Evolutionary conservation across 192 early-diverging fungal species (phyloP).

Genomic region (Backusella psychrophila): DNA sequence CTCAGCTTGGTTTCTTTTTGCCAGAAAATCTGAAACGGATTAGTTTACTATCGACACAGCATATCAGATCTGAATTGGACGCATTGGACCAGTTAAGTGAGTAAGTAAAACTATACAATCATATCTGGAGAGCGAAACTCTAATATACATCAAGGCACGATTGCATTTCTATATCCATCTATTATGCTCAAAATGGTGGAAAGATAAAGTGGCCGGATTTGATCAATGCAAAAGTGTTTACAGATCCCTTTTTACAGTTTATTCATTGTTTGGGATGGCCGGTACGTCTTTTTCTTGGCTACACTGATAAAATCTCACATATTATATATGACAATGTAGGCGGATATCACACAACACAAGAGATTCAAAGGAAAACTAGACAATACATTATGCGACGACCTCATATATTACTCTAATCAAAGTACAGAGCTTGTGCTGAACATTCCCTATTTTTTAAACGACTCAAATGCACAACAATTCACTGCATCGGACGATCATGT

Average conservation of each 20-base stretch:
- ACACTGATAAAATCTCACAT: not conserved
- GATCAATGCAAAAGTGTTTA: not conserved
- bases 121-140: too few relatives aligned
- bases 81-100: constrained; percentile 59
- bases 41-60: constrained; percentile 55
- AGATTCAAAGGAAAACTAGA: constrained; percentile 64
- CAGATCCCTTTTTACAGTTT: not conserved
- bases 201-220: not conserved
- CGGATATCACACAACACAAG: constrained; percentile 53
- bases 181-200: not conserved
- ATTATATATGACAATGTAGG: constrained; percentile 19
- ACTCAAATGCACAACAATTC: constrained; percentile 34
- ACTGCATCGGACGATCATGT: constrained; percentile 59
- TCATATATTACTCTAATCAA: constrained; percentile 68
- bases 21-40: constrained; percentile 54
- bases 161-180: not conserved
- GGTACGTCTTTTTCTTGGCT: not conserved
- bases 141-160: not conserved
- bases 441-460: constrained; percentile 57
- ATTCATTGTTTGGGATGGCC: not conserved
- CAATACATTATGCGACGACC: constrained; percentile 48
- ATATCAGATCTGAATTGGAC: constrained; percentile 54
- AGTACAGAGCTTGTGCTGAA: constrained; percentile 68
- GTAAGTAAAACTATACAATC: constrained; percentile 37
- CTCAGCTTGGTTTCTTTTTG: constrained; percentile 62